Base-by-base conservation (phyloP, 78 protist species). In the Capsaspora owczarzaki region DNA sequence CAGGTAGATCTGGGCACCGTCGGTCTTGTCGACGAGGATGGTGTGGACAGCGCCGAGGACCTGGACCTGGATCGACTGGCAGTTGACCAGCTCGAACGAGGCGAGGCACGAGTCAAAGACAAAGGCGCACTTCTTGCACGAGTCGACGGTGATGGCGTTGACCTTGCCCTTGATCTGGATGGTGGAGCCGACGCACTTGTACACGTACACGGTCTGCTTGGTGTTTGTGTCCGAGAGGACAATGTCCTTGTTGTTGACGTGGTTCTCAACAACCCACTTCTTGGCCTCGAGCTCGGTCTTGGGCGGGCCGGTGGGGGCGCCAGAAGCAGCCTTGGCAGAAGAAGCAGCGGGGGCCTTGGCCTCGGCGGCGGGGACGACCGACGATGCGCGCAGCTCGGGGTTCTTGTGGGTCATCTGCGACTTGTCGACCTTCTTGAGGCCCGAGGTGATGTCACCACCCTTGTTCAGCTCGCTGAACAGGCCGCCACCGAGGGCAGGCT, bases 261-360 rank as follows among this genome's bases (percentile, higher is more conserved):
- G 91, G 83, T 84, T 33, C 78, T 91, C 95, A 47, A 93, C 81
- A 2, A 31, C 22, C 97, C 97, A 93, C 82, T 89, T 89, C 89
- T 91, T 92, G 53, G 91, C 92, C 43, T 84, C 85, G 27, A 82
- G 85, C 49, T 76, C 85, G 5, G 81, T 66, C 42, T 44, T 61
- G 23, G 90, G 85, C 61, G 86, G 83, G 29, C 43, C 44, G 72
- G 47, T 40, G 31, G 0, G n/a, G 41, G 61, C 40, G 38, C 68
- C 82, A 4, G 81, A 86, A 41, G 84, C 85, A 16, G 72, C 44
- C 49, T 29, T 33, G 27, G 72, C 72, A 61, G 91, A 69, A 16
- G 86, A 56, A 0, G 84, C 69, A 14, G 85, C 40, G 40, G 87
- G 25, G 10, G 60, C 72, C 72, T 61, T 60, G 74, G 47, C 27